These are phyloP conservation scores for Tylopilus sp. DNA, from an alignment of 1,284 basidiomycete species.

Conservation along the genomic window DNA sequence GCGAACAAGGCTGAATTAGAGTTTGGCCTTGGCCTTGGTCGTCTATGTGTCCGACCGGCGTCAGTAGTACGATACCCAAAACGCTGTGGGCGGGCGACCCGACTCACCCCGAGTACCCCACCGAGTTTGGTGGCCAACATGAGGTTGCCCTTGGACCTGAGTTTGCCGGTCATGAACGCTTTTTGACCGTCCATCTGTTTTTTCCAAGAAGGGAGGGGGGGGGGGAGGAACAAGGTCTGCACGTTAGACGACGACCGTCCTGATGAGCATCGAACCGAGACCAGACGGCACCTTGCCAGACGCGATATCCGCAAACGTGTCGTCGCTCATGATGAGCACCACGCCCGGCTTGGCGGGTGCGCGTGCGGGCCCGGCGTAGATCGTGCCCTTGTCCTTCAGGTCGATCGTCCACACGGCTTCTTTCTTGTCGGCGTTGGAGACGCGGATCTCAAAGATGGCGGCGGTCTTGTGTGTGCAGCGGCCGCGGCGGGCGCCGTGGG, in stretches of 20 bases:
- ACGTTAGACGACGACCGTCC: not conserved
- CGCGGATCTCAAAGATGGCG: conserved; percentile 86
- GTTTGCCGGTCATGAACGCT: conserved; percentile 90
- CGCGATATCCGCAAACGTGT: conserved; percentile 63
- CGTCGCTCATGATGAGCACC: conserved; percentile 72
- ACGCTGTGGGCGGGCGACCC: not conserved
- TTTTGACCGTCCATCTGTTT: conserved; percentile 80
- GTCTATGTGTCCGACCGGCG: conserved; percentile 21
- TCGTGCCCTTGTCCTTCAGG: conserved; percentile 83
- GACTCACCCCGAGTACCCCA: conserved; percentile 68
- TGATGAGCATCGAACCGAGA: too few species aligned
- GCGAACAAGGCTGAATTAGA: conserved; percentile 19
- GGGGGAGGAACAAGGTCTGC: not conserved
- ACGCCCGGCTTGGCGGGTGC: conserved; percentile 73
- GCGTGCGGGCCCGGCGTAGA: conserved; percentile 77
- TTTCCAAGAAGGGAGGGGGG: too few species aligned
- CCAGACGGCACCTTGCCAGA: conserved; percentile 54
- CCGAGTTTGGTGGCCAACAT: conserved; percentile 90
- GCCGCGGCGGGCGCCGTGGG: too few species aligned
- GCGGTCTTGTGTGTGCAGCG: conserved; percentile 60
- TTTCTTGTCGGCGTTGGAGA: conserved; percentile 76
- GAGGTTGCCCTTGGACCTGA: conserved; percentile 83
- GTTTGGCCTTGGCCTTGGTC: conserved; percentile 38
- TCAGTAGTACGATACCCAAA: not conserved
- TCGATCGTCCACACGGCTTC: conserved; percentile 92